Evolutionary conservation across 2,329 filamentous ascomycete genomes (phyloP), one percentile per base, ranked within the genome.

Genomic region (Aspergillus sp.): DNA sequence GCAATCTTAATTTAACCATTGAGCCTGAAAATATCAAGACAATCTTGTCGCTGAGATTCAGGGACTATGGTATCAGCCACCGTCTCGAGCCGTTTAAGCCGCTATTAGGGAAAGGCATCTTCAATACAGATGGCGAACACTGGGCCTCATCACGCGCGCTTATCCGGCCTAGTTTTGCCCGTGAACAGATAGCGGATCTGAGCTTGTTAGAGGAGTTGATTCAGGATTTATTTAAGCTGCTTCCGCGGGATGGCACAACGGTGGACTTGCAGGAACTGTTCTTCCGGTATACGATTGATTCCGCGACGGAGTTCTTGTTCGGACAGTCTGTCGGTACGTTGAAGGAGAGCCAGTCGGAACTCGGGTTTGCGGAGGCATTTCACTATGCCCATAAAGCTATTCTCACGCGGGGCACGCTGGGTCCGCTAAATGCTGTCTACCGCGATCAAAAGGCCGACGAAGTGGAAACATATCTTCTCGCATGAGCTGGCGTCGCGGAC

Each of bases 271-370:
- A 49, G 16, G 36, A 43, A 0, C 24, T 55, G 7, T 54, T 55
- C 33, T 45, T 51, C 28, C 33, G 35, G 14, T 48, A 44, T 34
- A 86, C 85, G 0, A 68, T 94, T 12, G 86, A 94, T 57, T 78
- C 82, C 4, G 77, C 83, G 2, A 93, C 86, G 0, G 82, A 91
- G 46, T 93, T 93, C 53, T 62, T 94, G 12, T 72, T 93, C 2
- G 86, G 86, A 5, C 45, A 66, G 25, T 53, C 53, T 17, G 74
- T 75, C 2, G 29, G 74, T 72, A 4, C 67, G 69, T 31, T 73
- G 75, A 27, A 36, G 24, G 44, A 48, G 27, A 31, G 35, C 10
- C 39, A 40, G 4, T 14, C 36, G 24, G 36, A 38, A 15, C 19
- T 29, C 20, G 36, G 44, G 7, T 52, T 52, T 20, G 38, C 42